Percentiles rank a stretch among this genome's conserved stretches.
phyloP scores from a whole-genome alignment of 257 asterid species.

The Fraxinus pennsylvanica region DNA sequence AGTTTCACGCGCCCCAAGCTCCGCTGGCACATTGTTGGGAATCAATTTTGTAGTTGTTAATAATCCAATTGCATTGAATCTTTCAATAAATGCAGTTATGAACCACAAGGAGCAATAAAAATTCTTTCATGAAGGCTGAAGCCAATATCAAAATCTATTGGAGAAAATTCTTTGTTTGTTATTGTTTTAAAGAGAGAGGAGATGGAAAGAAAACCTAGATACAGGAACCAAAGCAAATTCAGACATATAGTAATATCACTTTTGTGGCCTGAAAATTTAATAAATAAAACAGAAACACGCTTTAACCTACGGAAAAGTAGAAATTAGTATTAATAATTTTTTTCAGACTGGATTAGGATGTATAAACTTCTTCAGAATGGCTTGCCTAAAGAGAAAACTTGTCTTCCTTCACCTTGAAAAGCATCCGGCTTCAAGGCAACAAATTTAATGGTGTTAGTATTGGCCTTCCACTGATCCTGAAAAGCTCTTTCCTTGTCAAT shows the following conservation, averaged over 20 bases:
- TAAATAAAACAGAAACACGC: not conserved
- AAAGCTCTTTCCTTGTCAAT: not conserved
- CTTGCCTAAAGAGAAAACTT: not conserved
- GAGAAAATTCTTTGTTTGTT: too few species aligned
- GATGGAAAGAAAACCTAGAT: not conserved
- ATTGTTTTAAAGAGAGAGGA: too few species aligned
- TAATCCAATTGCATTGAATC: too few species aligned
- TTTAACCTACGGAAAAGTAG: not conserved
- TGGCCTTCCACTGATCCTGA: not conserved
- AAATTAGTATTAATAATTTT: not conserved
- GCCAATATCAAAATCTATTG: too few species aligned
- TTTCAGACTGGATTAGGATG: not conserved
- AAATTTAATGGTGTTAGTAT: not conserved
- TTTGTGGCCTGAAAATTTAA: not conserved
- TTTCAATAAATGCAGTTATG: not conserved
- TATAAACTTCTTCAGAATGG: not conserved
- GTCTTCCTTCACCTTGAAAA: not conserved
- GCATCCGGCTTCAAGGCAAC: not conserved
- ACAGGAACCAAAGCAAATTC: too few species aligned
- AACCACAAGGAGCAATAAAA: not conserved
- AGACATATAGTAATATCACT: not conserved
- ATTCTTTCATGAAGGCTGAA: too few species aligned
- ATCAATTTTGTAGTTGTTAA: not conserved
- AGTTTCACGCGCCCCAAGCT: constrained; percentile 12
- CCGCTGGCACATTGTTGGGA: not conserved